A percentile compares a stretch with the other conserved stretches of the same genome.
Evolutionary conservation across 1,284 basidiomycete genomes (phyloP).

Genomic region (Amylostereum chailletii): DNA sequence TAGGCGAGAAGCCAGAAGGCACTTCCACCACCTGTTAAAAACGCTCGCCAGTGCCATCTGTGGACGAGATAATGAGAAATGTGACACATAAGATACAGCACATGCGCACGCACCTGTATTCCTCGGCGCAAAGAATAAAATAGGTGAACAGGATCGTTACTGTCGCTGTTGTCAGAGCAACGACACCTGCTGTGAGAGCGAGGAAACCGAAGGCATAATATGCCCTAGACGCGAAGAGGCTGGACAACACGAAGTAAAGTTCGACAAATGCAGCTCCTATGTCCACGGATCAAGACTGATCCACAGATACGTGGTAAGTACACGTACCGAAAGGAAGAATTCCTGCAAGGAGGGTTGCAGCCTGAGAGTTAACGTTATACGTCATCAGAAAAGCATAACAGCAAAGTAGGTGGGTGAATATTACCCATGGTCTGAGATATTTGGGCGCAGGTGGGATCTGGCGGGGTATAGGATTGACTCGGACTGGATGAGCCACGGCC

Average conservation of each 20-base stretch:
- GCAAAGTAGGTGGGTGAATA: conserved; percentile 5
- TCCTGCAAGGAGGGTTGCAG: conserved; percentile 76
- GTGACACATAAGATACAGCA: conserved; percentile 3
- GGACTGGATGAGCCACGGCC: conserved; percentile 72
- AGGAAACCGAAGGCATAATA: conserved; percentile 97
- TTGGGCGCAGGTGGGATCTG: conserved; percentile 84
- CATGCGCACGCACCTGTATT: conserved; percentile 62
- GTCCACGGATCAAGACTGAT: not conserved
- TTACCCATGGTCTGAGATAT: conserved; percentile 74
- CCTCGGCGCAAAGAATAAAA: conserved; percentile 91
- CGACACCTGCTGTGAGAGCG: conserved; percentile 80
- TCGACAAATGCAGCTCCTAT: conserved; percentile 91
- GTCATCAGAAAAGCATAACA: conserved; percentile 6
- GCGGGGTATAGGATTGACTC: conserved; percentile 88
- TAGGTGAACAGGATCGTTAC: conserved; percentile 88
- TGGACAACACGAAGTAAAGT: conserved; percentile 89
- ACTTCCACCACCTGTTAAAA: conserved; percentile 90
- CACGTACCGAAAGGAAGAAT: conserved; percentile 82
- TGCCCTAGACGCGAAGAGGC: conserved; percentile 87
- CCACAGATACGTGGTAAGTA: not conserved
- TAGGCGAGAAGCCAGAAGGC: conserved; percentile 90
- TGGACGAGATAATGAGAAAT: not conserved
- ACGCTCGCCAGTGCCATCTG: conserved; percentile 96
- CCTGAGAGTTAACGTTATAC: conserved; percentile 29
- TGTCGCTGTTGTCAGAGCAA: conserved; percentile 83